Evolutionary conservation across 2,329 filamentous ascomycete species (phyloP).

Genomic region (Didymosphaeria variabile): DNA sequence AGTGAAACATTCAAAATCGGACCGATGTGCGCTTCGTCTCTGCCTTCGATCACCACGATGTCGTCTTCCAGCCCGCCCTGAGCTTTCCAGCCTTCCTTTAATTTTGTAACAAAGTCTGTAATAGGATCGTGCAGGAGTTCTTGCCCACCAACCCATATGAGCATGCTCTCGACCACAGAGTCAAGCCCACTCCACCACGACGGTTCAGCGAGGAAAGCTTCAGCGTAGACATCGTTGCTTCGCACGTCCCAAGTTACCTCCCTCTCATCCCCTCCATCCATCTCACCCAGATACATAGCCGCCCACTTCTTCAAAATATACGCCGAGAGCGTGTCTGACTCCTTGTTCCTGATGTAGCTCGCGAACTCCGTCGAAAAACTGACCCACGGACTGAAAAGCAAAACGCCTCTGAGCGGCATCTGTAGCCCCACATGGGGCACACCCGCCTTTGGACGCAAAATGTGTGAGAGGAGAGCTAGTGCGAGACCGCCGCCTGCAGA

Average conservation of each 20-base stretch:
- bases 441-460: constrained; percentile 15
- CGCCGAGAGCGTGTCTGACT: constrained; percentile 1
- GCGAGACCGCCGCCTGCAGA: constrained; percentile 20
- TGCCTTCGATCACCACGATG: constrained; percentile 36
- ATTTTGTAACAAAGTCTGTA: constrained; percentile 35
- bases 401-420: constrained; percentile 5
- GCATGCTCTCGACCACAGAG: constrained; percentile 1
- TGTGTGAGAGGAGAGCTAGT: constrained; percentile 12
- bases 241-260: neutral
- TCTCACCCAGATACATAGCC: neutral
- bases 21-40: constrained; percentile 43
- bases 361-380: constrained; percentile 1
- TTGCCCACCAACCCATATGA: constrained; percentile 12
- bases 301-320: constrained; percentile 6
- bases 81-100: constrained; percentile 47
- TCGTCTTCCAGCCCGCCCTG: constrained; percentile 13
- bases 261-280: neutral
- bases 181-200: constrained; percentile 5
- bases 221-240: constrained; percentile 2
- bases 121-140: constrained; percentile 13
- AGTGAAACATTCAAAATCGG: constrained; percentile 41
- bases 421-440: constrained; percentile 2
- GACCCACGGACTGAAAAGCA: constrained; percentile 13
- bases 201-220: constrained; percentile 1
- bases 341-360: neutral